Percentiles rank a stretch among this genome's conserved stretches.
phyloP scores from a whole-genome alignment of 495 filamentous ascomycete species.

The Opeltia flavorubescens region DNA sequence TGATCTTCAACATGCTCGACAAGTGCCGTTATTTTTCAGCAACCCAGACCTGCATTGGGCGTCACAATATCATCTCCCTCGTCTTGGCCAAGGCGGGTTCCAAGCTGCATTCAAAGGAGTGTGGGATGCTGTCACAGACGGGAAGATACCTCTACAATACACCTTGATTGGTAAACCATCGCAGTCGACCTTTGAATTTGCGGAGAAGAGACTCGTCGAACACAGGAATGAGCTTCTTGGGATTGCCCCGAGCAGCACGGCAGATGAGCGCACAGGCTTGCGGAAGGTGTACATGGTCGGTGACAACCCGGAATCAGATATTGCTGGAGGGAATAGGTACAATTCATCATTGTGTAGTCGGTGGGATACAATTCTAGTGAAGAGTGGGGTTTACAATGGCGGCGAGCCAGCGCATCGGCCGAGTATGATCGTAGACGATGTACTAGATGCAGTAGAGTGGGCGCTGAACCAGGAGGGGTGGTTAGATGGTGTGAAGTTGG shows the following conservation, averaged over 20 bases:
- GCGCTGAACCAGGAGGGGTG: constrained; percentile 38
- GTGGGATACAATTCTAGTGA: constrained; percentile 73
- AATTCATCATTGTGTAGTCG: constrained; percentile 45
- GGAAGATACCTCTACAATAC: constrained; percentile 35
- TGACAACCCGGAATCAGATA: constrained; percentile 89
- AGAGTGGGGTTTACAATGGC: constrained; percentile 63
- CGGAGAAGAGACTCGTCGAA: constrained; percentile 53
- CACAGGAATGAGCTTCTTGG: constrained; percentile 38
- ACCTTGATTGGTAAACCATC: constrained; percentile 76
- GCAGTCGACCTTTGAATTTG: constrained; percentile 63
- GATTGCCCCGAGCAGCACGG: constrained; percentile 12
- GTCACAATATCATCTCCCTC: constrained; percentile 65
- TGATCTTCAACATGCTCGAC: constrained; percentile 36
- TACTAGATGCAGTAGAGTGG: constrained; percentile 50
- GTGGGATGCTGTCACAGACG: constrained; percentile 60
- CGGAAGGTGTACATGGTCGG: constrained; percentile 88
- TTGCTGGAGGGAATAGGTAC: constrained; percentile 75
- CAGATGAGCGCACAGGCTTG: constrained; percentile 29
- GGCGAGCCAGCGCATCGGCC: constrained; percentile 45
- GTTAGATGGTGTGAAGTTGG: constrained; percentile 8
- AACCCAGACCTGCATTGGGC: constrained; percentile 90
- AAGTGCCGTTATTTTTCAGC: constrained; percentile 71
- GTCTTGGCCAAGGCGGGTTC: constrained; percentile 89
- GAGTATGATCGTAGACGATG: constrained; percentile 49
- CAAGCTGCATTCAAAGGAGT: constrained; percentile 64